Evolutionary conservation across 2,329 filamentous ascomycete species (phyloP).

Genomic region (Sclerotinia glacialis): DNA sequence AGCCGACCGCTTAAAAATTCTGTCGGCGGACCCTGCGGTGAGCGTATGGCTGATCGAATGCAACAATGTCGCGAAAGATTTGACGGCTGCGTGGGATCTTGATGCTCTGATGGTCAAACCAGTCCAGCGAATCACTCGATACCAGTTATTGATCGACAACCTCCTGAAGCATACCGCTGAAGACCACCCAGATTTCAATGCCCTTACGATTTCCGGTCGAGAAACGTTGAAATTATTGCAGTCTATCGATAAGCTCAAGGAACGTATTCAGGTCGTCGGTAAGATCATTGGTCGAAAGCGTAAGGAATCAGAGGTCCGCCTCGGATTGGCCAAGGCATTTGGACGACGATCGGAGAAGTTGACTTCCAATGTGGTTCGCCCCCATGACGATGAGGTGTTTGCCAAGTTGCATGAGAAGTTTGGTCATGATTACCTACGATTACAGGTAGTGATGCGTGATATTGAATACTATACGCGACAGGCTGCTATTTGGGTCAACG

Average conservation of each 20-base stretch:
- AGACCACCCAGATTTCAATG: slow-evolving; percentile 77
- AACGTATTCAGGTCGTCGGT: slow-evolving; percentile 87
- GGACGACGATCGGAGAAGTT: slow-evolving; percentile 59
- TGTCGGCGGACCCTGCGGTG: slow-evolving; percentile 61
- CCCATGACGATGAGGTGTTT: slow-evolving; percentile 73
- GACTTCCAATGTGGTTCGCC: slow-evolving; percentile 71
- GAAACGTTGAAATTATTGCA: slow-evolving; percentile 65
- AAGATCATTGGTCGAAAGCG: slow-evolving; percentile 80
- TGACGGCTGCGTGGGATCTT: slow-evolving; percentile 91
- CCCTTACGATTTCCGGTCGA: slow-evolving; percentile 55
- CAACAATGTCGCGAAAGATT: slow-evolving; percentile 84
- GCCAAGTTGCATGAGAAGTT: slow-evolving; percentile 80
- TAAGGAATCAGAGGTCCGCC: slow-evolving; percentile 83
- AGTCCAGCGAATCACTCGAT: slow-evolving; percentile 91
- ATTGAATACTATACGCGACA: slow-evolving; percentile 91
- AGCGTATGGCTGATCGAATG: slow-evolving; percentile 91
- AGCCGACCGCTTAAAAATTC: slow-evolving; percentile 58
- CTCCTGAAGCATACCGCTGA: slow-evolving; percentile 75
- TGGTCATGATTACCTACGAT: slow-evolving; percentile 83
- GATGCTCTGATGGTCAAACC: slow-evolving; percentile 97
- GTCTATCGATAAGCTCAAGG: slow-evolving; percentile 94
- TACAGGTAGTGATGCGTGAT: slow-evolving; percentile 83
- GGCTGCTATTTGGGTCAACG: slow-evolving; percentile 73
- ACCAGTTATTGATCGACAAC: slow-evolving; percentile 79
- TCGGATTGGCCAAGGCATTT: slow-evolving; percentile 84